Evolutionary conservation across 345 rosid species (phyloP), one percentile per base, ranked within the genome.

Genomic region (Turnera subulata): DNA sequence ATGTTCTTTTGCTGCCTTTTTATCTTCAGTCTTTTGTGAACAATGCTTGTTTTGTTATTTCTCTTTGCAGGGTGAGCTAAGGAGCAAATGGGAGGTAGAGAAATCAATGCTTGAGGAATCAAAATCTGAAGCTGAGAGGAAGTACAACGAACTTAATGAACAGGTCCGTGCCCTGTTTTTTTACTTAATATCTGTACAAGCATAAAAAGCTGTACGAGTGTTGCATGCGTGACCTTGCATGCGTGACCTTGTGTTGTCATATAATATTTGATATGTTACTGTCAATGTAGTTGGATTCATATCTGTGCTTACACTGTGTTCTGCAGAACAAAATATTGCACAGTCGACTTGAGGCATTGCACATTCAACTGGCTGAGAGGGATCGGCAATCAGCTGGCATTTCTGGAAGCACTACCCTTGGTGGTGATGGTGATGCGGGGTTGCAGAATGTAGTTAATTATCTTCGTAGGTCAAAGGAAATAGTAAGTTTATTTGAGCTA

Each of bases 381-480:
- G 90, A 82, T 66, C 74, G 80, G 46, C 61, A 25, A 54, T 76
- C 77, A 73, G 79, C 68, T 58, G 80, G 86, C 58, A 73, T 60
- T 59, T 72, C 84, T 56, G 73, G 66, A 49, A 68, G 68, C 64
- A 37, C 63, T n/a, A 60, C 21, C 56, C 44, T 78, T 5, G 90
- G 80, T 71, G 63, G 62, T 57, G 61, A 43, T 63, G 78, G 64
- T 68, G 85, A 86, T 77, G 23, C 77, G 65, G 85, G 88, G 51
- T 77, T 87, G 79, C 99, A 87, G 76, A 84, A 73, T 70, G 99
- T 93, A 37, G 72, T 93, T 55, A 82, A 62, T 66, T 87, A 89
- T 78, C 85, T 93, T 52, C 87, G 99, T 50, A 75, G 87, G 70
- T 73, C 86, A 18, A 93, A 89, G 59, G 90, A 85, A 80, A 89